Evolutionary conservation across 768 basidiomycete species (phyloP).

Genomic region (Leccinum truebloodii): DNA sequence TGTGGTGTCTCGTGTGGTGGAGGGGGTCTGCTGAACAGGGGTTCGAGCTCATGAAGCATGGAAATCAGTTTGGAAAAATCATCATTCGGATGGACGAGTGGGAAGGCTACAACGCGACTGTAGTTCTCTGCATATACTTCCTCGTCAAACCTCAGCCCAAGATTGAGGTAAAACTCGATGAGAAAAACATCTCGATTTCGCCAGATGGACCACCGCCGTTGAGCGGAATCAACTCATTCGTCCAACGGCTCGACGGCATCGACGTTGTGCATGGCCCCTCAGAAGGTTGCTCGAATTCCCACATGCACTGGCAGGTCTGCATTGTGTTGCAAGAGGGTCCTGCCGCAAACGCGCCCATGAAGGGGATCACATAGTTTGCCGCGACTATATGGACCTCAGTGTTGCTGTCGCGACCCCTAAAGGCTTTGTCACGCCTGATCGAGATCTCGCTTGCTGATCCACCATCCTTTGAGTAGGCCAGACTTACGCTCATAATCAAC

Average conservation of each 20-base stretch:
- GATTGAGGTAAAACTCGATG: no score
- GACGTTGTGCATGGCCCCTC: conserved; percentile 74
- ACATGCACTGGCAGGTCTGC: conserved; percentile 41
- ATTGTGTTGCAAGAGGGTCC: conserved; percentile 27
- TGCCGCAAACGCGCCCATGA: conserved; percentile 91
- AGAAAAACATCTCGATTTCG: no score
- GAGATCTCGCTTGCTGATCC: no score
- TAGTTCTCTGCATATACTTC: conserved; percentile 10
- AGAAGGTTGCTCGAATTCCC: conserved; percentile 51
- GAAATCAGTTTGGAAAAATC: conserved; percentile 74
- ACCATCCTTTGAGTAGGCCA: no score
- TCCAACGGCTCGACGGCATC: conserved; percentile 61
- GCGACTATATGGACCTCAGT: conserved; percentile 89
- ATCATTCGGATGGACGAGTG: conserved; percentile 48
- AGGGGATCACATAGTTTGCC: conserved; percentile 90
- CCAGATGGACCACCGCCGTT: conserved; percentile 47
- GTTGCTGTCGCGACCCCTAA: conserved; percentile 98
- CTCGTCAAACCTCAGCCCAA: no score
- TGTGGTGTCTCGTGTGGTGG: conserved; percentile 64
- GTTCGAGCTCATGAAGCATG: conserved; percentile 63
- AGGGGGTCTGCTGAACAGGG: conserved; percentile 66
- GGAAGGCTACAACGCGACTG: conserved; percentile 27
- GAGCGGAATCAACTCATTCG: conserved; percentile 66
- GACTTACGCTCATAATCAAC: no score
- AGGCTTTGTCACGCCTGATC: conserved; percentile 84